Evolutionary conservation across 140 eudicot species (phyloP).

Genomic region (Anethum foeniculum): DNA sequence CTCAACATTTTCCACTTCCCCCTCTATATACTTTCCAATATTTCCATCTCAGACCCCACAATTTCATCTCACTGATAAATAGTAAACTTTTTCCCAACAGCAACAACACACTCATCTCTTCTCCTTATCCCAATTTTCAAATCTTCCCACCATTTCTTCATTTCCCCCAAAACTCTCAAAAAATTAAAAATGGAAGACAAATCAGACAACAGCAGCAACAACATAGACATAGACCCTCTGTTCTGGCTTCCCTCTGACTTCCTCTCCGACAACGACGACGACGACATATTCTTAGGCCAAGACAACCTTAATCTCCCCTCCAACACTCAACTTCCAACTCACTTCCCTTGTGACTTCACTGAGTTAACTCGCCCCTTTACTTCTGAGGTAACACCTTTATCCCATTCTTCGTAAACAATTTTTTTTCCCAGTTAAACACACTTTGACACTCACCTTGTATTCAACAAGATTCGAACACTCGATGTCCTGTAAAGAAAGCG

Average conservation of each 20-base stretch:
- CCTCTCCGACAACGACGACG: constrained; percentile 26
- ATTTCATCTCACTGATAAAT: not conserved
- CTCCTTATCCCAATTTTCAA: not conserved
- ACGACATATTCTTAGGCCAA: not conserved
- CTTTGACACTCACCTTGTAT: no score
- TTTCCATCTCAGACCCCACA: not conserved
- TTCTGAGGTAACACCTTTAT: constrained; percentile 19
- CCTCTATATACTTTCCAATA: not conserved
- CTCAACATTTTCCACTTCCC: not conserved
- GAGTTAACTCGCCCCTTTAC: not conserved
- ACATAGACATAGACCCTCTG: not conserved
- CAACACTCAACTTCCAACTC: constrained; percentile 11
- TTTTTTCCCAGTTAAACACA: no score
- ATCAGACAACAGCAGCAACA: not conserved
- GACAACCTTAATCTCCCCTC: not conserved
- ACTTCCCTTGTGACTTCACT: not conserved
- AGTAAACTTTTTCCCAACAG: not conserved
- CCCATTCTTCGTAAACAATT: no score
- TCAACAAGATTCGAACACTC: no score
- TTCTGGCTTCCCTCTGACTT: constrained; percentile 50
- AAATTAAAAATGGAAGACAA: not conserved
- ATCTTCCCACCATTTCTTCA: not conserved
- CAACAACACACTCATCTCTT: not conserved
- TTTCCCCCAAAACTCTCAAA: not conserved
- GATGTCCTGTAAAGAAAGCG: no score